These are phyloP conservation scores for Podospora comata DNA, from an alignment of 495 filamentous ascomycete species.

Conservation along the genomic window DNA sequence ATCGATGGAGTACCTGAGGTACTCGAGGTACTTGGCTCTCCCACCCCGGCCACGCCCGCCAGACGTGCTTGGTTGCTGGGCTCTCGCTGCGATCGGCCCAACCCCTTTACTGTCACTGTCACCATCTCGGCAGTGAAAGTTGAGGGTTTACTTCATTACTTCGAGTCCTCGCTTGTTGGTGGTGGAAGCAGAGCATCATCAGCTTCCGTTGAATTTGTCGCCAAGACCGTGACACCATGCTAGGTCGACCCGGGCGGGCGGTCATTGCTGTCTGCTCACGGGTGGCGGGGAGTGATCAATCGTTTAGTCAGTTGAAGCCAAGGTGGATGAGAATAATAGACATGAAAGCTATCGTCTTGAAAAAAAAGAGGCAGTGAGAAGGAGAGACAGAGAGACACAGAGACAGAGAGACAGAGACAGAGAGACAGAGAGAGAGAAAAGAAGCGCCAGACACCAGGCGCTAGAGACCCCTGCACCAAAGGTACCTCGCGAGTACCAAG, in stretches of 20 bases:
- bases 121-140: background rate
- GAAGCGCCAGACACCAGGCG: background rate
- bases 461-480: background rate
- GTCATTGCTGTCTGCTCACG: background rate
- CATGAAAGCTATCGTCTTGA: no score
- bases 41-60: background rate
- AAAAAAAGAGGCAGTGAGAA: no score
- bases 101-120: background rate
- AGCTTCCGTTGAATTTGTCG: background rate
- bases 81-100: slow-evolving; percentile 4
- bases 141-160: background rate
- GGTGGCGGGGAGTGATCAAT: no score
- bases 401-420: background rate
- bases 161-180: background rate
- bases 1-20: slow-evolving; percentile 9
- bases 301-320: no score
- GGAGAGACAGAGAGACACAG: background rate
- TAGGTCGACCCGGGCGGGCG: background rate
- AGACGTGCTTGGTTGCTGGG: background rate
- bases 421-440: background rate
- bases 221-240: background rate
- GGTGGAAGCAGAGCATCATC: background rate
- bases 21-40: slow-evolving; percentile 5
- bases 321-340: no score
- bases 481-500: slow-evolving; percentile 9